Evolutionary conservation across 768 basidiomycete genomes (phyloP).

Genomic region (Naganishia onofrii): DNA sequence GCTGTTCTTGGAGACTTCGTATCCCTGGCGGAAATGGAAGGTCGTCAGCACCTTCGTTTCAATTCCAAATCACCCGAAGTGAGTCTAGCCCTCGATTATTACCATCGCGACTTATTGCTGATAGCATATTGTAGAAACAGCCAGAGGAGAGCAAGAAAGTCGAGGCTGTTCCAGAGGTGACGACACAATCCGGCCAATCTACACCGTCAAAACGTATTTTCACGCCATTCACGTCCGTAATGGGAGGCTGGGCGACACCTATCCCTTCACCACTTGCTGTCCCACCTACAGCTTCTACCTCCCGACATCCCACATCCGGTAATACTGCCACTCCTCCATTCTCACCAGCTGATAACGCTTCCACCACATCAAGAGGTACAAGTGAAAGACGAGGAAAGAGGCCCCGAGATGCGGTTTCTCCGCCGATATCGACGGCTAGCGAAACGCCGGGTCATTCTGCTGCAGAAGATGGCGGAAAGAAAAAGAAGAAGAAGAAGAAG

Average conservation of each 20-base stretch:
- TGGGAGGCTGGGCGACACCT: background rate
- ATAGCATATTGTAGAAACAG: background rate
- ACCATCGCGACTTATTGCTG: background rate
- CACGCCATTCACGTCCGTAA: conserved; percentile 16
- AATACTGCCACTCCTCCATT: background rate
- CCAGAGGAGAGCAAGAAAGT: background rate
- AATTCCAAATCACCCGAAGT: conserved; percentile 9
- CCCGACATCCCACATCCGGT: background rate
- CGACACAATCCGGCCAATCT: background rate
- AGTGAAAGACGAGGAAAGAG: background rate
- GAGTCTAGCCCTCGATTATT: background rate
- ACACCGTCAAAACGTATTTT: background rate
- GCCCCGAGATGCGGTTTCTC: background rate
- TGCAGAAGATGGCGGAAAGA: background rate
- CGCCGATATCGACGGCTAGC: conserved; percentile 6
- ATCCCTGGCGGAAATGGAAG: conserved; percentile 11
- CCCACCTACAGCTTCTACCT: background rate
- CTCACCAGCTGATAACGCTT: background rate
- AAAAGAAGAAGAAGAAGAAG: conserved; percentile 12
- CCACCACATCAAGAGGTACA: background rate
- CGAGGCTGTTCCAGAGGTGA: background rate
- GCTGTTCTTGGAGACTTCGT: conserved; percentile 16
- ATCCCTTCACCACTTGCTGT: background rate
- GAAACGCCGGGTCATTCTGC: background rate
- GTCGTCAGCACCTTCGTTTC: conserved; percentile 16